These are phyloP conservation scores for Metschnikowia lachancei DNA, from an alignment of 805 yeast species.

Conservation along the genomic window DNA sequence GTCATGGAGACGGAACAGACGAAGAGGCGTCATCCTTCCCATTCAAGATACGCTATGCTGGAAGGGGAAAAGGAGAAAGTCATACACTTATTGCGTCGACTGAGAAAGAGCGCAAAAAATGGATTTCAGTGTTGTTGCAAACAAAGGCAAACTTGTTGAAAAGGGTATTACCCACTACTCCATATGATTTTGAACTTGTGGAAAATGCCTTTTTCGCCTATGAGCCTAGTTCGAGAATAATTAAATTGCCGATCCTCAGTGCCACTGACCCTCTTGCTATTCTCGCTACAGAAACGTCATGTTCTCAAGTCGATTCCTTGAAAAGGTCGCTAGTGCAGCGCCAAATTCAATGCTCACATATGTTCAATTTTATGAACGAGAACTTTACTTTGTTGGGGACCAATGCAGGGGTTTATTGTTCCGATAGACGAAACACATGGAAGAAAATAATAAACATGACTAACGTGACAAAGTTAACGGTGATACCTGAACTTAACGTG, in stretches of 20 bases:
- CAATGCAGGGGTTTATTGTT: conserved; percentile 59
- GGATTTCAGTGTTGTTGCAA: conserved; percentile 53
- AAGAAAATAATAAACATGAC: conserved; percentile 50
- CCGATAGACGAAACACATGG: conserved; percentile 52
- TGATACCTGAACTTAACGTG: conserved; percentile 53
- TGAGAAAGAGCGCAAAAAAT: conserved; percentile 50
- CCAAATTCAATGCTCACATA: conserved; percentile 42
- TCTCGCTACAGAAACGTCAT: conserved; percentile 1
- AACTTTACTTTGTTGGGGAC: conserved; percentile 58
- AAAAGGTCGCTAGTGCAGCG: conserved; percentile 28
- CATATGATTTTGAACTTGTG: conserved; percentile 52
- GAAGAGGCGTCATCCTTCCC: conserved; percentile 36
- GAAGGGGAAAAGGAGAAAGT: conserved; percentile 51
- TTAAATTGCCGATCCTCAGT: conserved; percentile 52
- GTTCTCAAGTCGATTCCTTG: not conserved
- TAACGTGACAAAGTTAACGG: conserved; percentile 58
- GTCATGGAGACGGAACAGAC: not conserved
- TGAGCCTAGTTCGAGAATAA: conserved; percentile 50
- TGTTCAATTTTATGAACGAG: conserved; percentile 46
- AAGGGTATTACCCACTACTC: conserved; percentile 42
- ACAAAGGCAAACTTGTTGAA: conserved; percentile 42
- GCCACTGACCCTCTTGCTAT: conserved; percentile 50
- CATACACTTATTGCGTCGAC: conserved; percentile 50
- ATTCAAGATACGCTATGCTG: conserved; percentile 57
- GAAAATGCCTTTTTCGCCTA: conserved; percentile 64